Evolutionary conservation across 176 grass and related monocot species (phyloP).

Genomic region (Pharus latifolius): DNA sequence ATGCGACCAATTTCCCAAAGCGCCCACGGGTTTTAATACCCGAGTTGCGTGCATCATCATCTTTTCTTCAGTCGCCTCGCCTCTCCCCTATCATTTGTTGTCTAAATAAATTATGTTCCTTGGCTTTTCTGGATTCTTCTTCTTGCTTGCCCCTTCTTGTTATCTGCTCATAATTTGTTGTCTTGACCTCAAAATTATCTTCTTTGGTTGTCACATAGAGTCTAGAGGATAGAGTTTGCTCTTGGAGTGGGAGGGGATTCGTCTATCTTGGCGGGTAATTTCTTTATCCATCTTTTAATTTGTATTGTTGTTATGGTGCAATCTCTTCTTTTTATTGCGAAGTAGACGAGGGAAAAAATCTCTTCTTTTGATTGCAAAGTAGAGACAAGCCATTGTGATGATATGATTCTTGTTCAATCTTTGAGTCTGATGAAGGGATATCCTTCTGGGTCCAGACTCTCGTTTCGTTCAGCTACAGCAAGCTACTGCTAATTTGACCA

Average conservation of each 20-base stretch:
- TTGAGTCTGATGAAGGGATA: background rate
- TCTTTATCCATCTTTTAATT: background rate
- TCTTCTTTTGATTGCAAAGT: background rate
- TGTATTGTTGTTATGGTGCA: background rate
- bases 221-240: background rate
- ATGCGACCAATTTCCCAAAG: background rate
- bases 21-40: conserved; percentile 14
- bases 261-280: background rate
- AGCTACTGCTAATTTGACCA: background rate
- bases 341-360: background rate
- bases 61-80: background rate
- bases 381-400: background rate
- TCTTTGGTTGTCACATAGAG: background rate
- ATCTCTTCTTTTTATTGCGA: background rate
- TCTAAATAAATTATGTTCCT: background rate
- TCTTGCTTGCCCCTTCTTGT: background rate
- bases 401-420: background rate
- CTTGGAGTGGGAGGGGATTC: background rate
- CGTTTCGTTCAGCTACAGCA: background rate
- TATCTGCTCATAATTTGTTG: background rate
- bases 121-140: conserved; percentile 6
- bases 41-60: background rate
- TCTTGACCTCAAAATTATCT: background rate
- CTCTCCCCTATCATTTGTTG: no score
- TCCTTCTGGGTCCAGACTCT: background rate